These are phyloP conservation scores for Oryza meyeriana DNA, from an alignment of 176 grass and related monocot genomes.

Conservation along the genomic window DNA sequence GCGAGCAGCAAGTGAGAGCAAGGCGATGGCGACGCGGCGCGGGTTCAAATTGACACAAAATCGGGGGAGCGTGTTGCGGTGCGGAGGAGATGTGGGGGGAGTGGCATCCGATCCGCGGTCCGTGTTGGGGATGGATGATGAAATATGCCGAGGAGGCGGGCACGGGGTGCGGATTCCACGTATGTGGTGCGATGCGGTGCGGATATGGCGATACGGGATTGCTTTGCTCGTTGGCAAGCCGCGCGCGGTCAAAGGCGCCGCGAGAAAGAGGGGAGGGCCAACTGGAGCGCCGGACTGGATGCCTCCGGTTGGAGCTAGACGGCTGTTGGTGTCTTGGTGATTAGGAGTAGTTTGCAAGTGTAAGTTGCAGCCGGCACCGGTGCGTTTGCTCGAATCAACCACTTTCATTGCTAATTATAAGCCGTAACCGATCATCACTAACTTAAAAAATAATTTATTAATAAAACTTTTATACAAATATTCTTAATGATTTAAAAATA, in stretches of 20 bases:
- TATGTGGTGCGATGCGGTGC: conserved; percentile 8
- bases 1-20: not conserved
- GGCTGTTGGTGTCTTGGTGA: not conserved
- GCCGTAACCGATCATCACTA: too few relatives aligned
- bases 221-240: not conserved
- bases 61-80: not conserved
- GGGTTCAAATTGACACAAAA: not conserved
- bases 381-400: too few relatives aligned
- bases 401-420: too few relatives aligned
- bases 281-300: not conserved
- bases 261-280: not conserved
- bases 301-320: not conserved
- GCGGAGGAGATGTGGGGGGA: not conserved
- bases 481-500: too few relatives aligned
- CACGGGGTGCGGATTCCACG: conserved; percentile 12
- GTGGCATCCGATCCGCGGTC: conserved; percentile 9
- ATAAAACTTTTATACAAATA: too few relatives aligned
- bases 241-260: conserved; percentile 21
- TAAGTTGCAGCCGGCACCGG: not conserved
- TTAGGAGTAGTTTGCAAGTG: too few relatives aligned
- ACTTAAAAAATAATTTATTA: too few relatives aligned
- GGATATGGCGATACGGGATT: not conserved
- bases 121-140: not conserved
- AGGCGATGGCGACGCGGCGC: not conserved
- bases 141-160: not conserved